Evolutionary conservation across 139 green algal genomes (phyloP).

Genomic region (Trebouxia sp.): DNA sequence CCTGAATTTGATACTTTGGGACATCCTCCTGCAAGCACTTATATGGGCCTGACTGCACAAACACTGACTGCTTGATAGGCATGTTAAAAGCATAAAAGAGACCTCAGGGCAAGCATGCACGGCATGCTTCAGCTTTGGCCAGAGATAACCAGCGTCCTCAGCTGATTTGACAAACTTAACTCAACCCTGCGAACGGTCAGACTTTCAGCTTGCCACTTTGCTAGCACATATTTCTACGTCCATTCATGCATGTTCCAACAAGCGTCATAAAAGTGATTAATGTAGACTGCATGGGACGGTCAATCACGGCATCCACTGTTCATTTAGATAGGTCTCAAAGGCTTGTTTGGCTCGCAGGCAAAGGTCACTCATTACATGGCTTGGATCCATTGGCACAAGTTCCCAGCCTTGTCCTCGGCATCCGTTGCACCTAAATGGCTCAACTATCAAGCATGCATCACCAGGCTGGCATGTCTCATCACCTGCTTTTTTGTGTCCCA

Average conservation of each 20-base stretch:
- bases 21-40: too few species aligned
- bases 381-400: slow-evolving; percentile 24
- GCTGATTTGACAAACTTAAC: too few species aligned
- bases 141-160: too few species aligned
- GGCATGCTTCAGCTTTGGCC: too few species aligned
- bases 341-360: slow-evolving; percentile 11
- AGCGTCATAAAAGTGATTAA: slow-evolving; percentile 24
- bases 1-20: too few species aligned
- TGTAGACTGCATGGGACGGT: slow-evolving; percentile 10
- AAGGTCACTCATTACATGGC: slow-evolving; percentile 27
- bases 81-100: too few species aligned
- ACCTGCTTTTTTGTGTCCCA: slow-evolving; percentile 22
- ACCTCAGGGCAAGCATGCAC: too few species aligned
- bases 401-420: slow-evolving; percentile 19
- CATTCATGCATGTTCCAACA: slow-evolving; percentile 26
- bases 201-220: slow-evolving; percentile 18
- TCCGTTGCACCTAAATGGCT: slow-evolving; percentile 17
- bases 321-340: slow-evolving; percentile 25
- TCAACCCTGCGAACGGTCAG: not conserved
- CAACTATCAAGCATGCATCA: slow-evolving; percentile 23
- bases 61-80: too few species aligned
- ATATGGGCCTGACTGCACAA: too few species aligned
- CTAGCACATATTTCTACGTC: slow-evolving; percentile 20
- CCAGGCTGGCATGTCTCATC: slow-evolving; percentile 15
- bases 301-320: slow-evolving; percentile 13